A percentile compares a stretch with the other conserved stretches of the same genome.
Conservation (phyloP, 1,284 basidiomycete genomes). For the Microbotryum saponariae region DNA sequence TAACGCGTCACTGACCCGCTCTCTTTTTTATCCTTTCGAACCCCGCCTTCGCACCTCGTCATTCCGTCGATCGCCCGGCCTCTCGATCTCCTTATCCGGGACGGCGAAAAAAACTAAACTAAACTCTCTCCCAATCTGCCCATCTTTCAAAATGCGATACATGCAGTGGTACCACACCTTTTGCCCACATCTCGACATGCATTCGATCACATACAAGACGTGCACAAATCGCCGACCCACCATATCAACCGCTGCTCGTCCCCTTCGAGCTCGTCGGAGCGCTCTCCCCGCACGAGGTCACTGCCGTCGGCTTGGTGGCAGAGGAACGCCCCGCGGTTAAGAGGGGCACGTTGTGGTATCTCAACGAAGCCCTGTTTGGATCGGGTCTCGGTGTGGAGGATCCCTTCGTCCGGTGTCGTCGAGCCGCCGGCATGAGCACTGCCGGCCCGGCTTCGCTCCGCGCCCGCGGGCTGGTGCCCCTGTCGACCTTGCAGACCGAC, state of each 20-base stretch:
- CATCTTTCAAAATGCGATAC: too few relatives aligned
- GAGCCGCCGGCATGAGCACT: slow-evolving; percentile 19
- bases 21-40: too few relatives aligned
- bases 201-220: slow-evolving; percentile 36
- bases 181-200: slow-evolving; percentile 36
- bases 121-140: too few relatives aligned
- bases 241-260: slow-evolving; percentile 32
- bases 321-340: slow-evolving; percentile 37
- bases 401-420: slow-evolving; percentile 26
- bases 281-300: slow-evolving; percentile 29
- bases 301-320: slow-evolving; percentile 34
- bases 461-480: slow-evolving; percentile 13
- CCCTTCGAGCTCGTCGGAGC: slow-evolving; percentile 35
- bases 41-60: too few relatives aligned
- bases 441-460: slow-evolving; percentile 18
- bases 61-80: too few relatives aligned
- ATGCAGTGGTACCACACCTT: slow-evolving; percentile 36
- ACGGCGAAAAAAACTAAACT: too few relatives aligned
- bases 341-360: slow-evolving; percentile 37
- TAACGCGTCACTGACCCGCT: too few relatives aligned
- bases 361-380: slow-evolving; percentile 32
- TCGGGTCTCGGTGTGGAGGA: slow-evolving; percentile 25
- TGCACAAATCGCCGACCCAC: slow-evolving; percentile 13
- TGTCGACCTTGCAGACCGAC: slow-evolving; percentile 8
- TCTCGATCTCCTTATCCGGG: too few relatives aligned